Percentiles rank a stretch among this genome's conserved stretches.
Conservation (phyloP, 495 filamentous ascomycete species). For the Aspergillus biplanus region DNA sequence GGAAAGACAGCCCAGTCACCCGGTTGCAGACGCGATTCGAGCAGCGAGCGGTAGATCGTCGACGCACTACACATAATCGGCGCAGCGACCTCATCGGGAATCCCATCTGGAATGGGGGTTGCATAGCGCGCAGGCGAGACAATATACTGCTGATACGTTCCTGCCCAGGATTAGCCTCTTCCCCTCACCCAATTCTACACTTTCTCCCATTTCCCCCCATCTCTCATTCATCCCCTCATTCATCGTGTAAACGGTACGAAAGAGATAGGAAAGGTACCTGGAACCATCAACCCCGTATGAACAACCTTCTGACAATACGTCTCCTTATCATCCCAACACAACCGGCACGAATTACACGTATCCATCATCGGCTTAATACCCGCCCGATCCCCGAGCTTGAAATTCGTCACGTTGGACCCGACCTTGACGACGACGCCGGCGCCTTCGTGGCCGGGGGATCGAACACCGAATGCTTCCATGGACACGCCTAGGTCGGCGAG, state of each 20-base stretch:
- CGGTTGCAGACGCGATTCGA: slow-evolving; percentile 55
- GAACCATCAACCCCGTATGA: slow-evolving; percentile 39
- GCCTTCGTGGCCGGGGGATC: slow-evolving; percentile 60
- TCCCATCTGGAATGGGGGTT: slow-evolving; percentile 64
- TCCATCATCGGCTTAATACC: slow-evolving; percentile 61
- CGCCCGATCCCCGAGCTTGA: slow-evolving; percentile 61
- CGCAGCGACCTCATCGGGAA: slow-evolving; percentile 61
- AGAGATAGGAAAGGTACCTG: too few species aligned
- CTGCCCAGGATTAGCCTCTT: slow-evolving; percentile 48
- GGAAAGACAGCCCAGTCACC: slow-evolving; percentile 64
- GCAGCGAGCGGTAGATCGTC: slow-evolving; percentile 57
- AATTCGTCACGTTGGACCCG: slow-evolving; percentile 53
- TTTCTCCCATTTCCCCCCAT: too few species aligned
- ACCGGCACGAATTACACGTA: slow-evolving; percentile 54
- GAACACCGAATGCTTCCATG: slow-evolving; percentile 51
- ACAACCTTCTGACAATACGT: slow-evolving; percentile 41
- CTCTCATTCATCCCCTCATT: background rate
- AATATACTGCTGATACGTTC: slow-evolving; percentile 73
- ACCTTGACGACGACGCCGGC: slow-evolving; percentile 59
- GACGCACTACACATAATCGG: slow-evolving; percentile 65
- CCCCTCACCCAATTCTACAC: too few species aligned
- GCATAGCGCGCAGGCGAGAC: slow-evolving; percentile 64
- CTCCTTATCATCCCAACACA: slow-evolving; percentile 51
- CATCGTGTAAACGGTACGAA: too few species aligned
- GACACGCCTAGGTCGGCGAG: slow-evolving; percentile 46